Conservation (phyloP, 345 rosid species). For the Dipteronia dyeriana region DNA sequence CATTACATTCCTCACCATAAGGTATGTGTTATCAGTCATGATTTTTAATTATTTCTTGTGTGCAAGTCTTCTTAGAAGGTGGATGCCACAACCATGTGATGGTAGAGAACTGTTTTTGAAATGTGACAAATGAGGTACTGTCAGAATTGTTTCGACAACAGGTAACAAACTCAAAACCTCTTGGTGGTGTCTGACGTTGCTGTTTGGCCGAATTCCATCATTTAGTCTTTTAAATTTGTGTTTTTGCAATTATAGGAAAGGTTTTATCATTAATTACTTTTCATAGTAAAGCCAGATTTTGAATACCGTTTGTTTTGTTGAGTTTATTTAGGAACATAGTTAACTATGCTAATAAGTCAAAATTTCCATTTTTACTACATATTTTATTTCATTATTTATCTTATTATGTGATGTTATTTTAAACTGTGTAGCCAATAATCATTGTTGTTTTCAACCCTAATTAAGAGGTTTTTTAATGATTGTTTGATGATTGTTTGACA, state of each 20-base stretch:
- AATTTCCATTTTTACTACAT: not conserved
- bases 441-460: slow-evolving; percentile 1
- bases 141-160: not conserved
- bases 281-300: not conserved
- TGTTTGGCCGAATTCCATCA: not conserved
- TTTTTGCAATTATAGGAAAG: not conserved
- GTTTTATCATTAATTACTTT: not conserved
- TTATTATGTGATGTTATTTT: not conserved
- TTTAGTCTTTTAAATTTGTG: not conserved
- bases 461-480: slow-evolving; percentile 3
- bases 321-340: not conserved
- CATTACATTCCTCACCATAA: slow-evolving; percentile 98
- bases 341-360: not conserved
- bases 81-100: not conserved
- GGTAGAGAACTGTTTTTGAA: not conserved
- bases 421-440: not conserved
- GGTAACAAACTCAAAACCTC: not conserved
- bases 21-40: slow-evolving; percentile 35
- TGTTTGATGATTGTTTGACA: slow-evolving; percentile 30
- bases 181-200: not conserved
- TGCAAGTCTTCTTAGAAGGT: not conserved
- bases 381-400: no score
- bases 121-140: not conserved
- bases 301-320: not conserved
- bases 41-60: not conserved